Evolutionary conservation across 768 basidiomycete species (phyloP), one percentile per base, ranked within the genome.

Genomic region (Phaffia tasmanica): DNA sequence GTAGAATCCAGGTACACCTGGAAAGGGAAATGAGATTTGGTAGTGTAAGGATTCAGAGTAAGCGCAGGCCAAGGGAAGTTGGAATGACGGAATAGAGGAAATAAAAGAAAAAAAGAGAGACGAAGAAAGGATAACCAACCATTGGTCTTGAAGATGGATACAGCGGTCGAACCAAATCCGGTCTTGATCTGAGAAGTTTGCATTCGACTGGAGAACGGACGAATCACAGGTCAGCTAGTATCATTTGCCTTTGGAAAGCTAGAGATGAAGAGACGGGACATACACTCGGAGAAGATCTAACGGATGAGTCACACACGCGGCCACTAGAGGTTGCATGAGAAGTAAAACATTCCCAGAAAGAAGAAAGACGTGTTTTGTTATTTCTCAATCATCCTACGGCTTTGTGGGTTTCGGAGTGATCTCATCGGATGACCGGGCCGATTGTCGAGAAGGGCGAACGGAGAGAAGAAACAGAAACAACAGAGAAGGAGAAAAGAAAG

Each of bases 261-360:
- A 16, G 35, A 14, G 23, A 27, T 47, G 32, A 23, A 47, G 54
- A 4, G 25, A 19, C 11, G 21, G 49, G 23, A 67, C 66, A 19
- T 35, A 67, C 66, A 67, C 66, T 48, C 66, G 25, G 2, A 67
- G 46, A 4, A 67, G 66, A 57, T 67, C 66, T 29, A 67, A 42
- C 21, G 66, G 66, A 29, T 67, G 66, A 23, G 66, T 67, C 25
- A 53, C 62, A 27, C 61, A 47, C 23, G 54, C 51, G 30, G 66
- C 60, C 54, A 62, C 61, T 62, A 51, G 16, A 23, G 16, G 23
- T 51, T 16, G 50, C 23, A 51, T 16, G 23, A 16, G 23, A 51
- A 51, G 23, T 16, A 16, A 51, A 51, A 23, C 16, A 16, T 16
- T 16, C 16, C 23, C 50, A 51, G 50, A 16, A 16, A 23, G 50